Percentiles rank a stretch among this genome's conserved stretches.
Conservation (phyloP, 192 early-diverging fungal species). For the Funneliformis geosporum region DNA sequence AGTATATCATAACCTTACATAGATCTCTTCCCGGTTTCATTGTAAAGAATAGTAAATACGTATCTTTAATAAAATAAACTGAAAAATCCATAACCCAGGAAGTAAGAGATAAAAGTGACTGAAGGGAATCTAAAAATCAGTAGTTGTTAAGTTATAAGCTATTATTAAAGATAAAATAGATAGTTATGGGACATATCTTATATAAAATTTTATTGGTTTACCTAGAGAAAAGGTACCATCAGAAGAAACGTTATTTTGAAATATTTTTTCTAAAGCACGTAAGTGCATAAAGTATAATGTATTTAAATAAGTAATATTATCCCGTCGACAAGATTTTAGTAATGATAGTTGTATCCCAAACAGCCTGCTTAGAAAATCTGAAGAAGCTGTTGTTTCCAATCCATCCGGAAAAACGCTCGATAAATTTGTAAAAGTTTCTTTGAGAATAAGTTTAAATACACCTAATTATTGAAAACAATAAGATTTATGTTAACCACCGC, state of each 20-base stretch:
- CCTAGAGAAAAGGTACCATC: not conserved
- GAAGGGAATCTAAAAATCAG: conserved; percentile 13
- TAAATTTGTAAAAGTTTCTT: conserved; percentile 16
- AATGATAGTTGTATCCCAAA: conserved; percentile 28
- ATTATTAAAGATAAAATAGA: not conserved
- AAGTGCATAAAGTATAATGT: conserved; percentile 15
- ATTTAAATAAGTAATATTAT: conserved; percentile 21
- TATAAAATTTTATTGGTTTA: not conserved
- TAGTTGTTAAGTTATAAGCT: not conserved
- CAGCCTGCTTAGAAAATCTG: conserved; percentile 19
- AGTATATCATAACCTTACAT: too few relatives aligned
- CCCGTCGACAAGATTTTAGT: conserved; percentile 8
- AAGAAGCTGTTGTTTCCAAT: not conserved
- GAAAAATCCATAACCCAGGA: conserved; percentile 18
- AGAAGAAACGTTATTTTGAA: not conserved
- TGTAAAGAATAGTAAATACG: not conserved
- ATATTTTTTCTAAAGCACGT: not conserved
- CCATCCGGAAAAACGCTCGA: not conserved
- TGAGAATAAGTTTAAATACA: conserved; percentile 3
- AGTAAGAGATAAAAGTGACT: not conserved
- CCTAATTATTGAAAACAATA: conserved; percentile 6
- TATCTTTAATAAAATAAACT: conserved; percentile 14
- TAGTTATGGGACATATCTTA: too few relatives aligned
- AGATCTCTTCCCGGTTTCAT: not conserved
- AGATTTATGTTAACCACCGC: not conserved